Conservation (phyloP, 129 eudicot genomes). For the Logfia minima region DNA sequence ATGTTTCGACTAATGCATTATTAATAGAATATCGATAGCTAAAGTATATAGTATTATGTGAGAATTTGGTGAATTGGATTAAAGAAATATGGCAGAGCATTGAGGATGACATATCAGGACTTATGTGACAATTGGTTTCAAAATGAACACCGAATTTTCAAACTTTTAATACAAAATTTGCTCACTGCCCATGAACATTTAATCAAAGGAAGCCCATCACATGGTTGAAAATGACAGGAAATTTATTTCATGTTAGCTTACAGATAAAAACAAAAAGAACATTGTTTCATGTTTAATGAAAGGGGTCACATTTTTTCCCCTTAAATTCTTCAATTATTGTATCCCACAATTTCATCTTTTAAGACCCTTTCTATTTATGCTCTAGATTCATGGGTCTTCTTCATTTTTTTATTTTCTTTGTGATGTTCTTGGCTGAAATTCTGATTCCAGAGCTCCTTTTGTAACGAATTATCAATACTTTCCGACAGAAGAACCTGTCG, state of each 20-base stretch:
- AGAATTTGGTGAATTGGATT: neutral
- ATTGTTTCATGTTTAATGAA: conserved; percentile 26
- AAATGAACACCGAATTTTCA: conserved; percentile 4
- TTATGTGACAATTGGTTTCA: conserved; percentile 12
- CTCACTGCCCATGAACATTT: conserved; percentile 9
- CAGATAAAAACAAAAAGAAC: conserved; percentile 34
- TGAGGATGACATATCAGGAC: conserved; percentile 10
- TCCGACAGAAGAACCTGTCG: neutral
- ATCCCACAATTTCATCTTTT: conserved; percentile 8
- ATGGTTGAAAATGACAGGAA: conserved; percentile 34
- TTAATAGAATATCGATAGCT: too few relatives aligned
- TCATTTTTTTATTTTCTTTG: neutral
- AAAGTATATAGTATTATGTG: neutral
- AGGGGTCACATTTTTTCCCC: conserved; percentile 22
- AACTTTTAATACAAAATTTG: conserved; percentile 8
- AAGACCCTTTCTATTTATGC: conserved; percentile 12
- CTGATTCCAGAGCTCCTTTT: neutral
- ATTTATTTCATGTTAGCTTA: conserved; percentile 17
- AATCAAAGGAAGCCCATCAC: conserved; percentile 26
- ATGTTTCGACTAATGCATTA: too few relatives aligned
- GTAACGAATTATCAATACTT: neutral
- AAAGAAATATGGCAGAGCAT: neutral
- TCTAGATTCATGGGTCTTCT: conserved; percentile 5
- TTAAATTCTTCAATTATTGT: conserved; percentile 28
- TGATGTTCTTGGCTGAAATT: neutral